Conservation (phyloP, 305 asterid species). For the Fraxinus paxiana region DNA sequence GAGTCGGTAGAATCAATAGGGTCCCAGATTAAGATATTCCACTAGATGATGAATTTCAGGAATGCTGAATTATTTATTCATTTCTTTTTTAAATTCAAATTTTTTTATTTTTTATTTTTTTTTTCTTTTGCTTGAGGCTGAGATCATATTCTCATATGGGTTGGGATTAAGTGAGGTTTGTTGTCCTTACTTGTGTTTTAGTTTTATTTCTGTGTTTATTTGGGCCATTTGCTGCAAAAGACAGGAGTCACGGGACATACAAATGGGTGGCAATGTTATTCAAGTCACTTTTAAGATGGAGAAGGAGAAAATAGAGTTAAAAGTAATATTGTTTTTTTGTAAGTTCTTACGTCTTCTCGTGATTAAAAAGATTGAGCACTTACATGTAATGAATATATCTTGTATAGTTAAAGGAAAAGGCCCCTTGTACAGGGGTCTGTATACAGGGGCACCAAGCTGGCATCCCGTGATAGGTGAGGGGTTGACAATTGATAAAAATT, state of each 20-base stretch:
- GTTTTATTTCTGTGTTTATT: background rate
- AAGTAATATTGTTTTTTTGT: background rate
- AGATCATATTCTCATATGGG: background rate
- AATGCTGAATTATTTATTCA: background rate
- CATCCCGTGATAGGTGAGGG: too few relatives aligned
- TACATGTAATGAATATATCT: background rate
- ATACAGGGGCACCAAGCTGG: too few relatives aligned
- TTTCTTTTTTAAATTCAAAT: background rate
- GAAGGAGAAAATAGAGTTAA: background rate
- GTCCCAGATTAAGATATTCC: conserved; percentile 2
- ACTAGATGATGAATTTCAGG: background rate
- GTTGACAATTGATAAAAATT: too few relatives aligned
- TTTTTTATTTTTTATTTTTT: too few relatives aligned
- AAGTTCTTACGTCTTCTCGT: background rate
- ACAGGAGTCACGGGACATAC: background rate
- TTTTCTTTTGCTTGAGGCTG: background rate
- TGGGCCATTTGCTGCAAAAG: background rate
- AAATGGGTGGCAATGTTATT: background rate
- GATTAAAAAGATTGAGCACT: background rate
- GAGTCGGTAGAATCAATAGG: background rate
- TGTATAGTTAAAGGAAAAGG: background rate
- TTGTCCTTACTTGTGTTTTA: background rate
- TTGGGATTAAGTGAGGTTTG: background rate
- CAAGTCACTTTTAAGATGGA: background rate
- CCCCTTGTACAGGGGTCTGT: too few relatives aligned